phyloP scores from a whole-genome alignment of 345 rosid genomes.

The Arabidopsis thaliana region DNA sequence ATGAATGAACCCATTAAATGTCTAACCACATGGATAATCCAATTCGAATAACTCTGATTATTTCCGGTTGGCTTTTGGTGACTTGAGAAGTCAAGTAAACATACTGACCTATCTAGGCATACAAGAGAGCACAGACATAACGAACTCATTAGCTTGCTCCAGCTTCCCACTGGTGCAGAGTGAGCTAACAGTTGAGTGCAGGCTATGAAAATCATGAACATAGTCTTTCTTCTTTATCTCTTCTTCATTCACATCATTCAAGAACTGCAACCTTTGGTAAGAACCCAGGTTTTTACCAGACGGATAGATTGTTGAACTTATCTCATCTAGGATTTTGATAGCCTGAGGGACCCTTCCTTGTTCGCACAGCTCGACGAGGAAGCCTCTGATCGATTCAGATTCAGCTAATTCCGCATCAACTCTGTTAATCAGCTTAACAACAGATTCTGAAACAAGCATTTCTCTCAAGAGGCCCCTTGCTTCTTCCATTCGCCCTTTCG shows the following conservation, averaged over 20 bases:
- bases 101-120: conserved; percentile 35
- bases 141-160: conserved; percentile 60
- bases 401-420: conserved; percentile 74
- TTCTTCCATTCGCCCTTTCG: conserved; percentile 95
- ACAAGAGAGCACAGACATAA: conserved; percentile 54
- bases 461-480: conserved; percentile 78
- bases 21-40: not conserved
- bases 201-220: conserved; percentile 54
- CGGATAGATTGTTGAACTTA: conserved; percentile 44
- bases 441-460: conserved; percentile 73
- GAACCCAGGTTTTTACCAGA: conserved; percentile 39
- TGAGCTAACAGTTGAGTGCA: conserved; percentile 61
- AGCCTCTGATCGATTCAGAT: conserved; percentile 72
- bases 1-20: not conserved
- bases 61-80: conserved; percentile 3
- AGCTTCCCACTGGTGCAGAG: conserved; percentile 74
- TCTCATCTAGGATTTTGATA: conserved; percentile 47
- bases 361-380: conserved; percentile 63
- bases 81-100: conserved; percentile 26
- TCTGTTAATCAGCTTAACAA: conserved; percentile 59
- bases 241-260: conserved; percentile 32
- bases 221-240: conserved; percentile 35
- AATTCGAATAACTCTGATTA: not conserved
- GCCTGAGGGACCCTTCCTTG: conserved; percentile 61
- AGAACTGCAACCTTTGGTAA: conserved; percentile 26